Evolutionary conservation across 1,284 basidiomycete genomes (phyloP).

Genomic region (Leccinum griseonigrum): DNA sequence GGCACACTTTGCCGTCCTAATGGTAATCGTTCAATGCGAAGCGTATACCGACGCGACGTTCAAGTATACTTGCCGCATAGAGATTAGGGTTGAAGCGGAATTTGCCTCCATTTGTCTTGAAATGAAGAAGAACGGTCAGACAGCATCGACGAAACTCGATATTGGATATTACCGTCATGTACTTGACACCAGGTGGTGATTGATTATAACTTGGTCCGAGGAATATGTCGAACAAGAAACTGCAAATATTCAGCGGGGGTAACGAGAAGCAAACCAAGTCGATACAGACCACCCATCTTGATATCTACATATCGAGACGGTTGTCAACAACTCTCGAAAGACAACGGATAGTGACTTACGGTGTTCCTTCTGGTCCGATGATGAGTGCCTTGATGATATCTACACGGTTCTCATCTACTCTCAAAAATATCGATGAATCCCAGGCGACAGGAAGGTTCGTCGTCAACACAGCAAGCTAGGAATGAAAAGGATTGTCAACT

Average conservation of each 20-base stretch:
- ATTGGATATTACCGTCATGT: conserved; percentile 68
- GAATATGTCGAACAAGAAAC: conserved; percentile 87
- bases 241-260: conserved; percentile 31
- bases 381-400: conserved; percentile 90
- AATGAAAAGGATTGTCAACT: conserved; percentile 1
- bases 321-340: conserved; percentile 1
- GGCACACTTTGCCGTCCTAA: conserved; percentile 88
- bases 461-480: conserved; percentile 82
- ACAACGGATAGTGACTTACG: conserved; percentile 52
- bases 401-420: conserved; percentile 83
- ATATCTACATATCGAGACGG: conserved; percentile 47
- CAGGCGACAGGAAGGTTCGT: conserved; percentile 87
- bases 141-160: background rate
- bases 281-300: conserved; percentile 74
- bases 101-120: conserved; percentile 82
- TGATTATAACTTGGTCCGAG: conserved; percentile 81
- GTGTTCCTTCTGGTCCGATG: conserved; percentile 88
- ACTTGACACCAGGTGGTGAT: conserved; percentile 79
- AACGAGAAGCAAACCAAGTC: conserved; percentile 1
- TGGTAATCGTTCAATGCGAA: conserved; percentile 1
- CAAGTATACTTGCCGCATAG: conserved; percentile 61
- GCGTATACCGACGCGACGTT: background rate
- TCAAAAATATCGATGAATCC: conserved; percentile 87
- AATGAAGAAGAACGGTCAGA: conserved; percentile 8
- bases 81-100: conserved; percentile 91